Base-by-base conservation (phyloP, 345 rosid species). In the Arabis alpina region DNA sequence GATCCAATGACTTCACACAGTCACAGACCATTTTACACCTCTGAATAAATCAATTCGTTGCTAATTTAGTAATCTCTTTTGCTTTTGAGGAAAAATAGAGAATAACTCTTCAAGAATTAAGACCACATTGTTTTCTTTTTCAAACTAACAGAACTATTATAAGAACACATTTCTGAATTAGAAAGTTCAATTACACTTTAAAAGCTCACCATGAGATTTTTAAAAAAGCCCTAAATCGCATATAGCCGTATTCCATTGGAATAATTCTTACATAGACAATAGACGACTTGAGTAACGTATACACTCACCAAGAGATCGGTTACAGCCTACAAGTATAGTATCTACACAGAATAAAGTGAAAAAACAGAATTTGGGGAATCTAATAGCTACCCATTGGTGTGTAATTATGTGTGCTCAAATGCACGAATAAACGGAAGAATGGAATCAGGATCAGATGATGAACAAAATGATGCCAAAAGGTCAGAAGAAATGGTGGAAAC, bases 391-490 rank as follows among this genome's bases (percentile, higher is more conserved):
- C 30, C 23, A 60, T 34, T n/a, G 57, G 60, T 69, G 32, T 36
- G 39, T 56, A 47, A 7, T 49, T 34, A 59, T 42, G 58, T 15
- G 42, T 59, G 44, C 10, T 67, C 69, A 54, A 72, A 15, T 45
- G 60, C 70, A 8, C 61, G 69, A 68, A 74, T 66, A 73, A 74
- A 57, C 6, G 72, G 70, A 60, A 68, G 68, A 67, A 84, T 57
- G 36, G 81, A 81, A 44, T 75, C 85, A 47, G 84, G 70, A 68
- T 74, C 75, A 13, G 81, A 80, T 39, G 82, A 79, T 42, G 83
- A 73, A 61, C 87, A 80, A 63, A 70, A 73, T 11, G 82, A 70
- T 42, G 79, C 81, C 55, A 34, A 76, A 48, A 92, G 79, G 68
- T 84, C 80, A 23, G 65, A 66, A 61, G 70, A 71, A 49, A 89